phyloP scores from a whole-genome alignment of 306 rosid species.

The Sechiopsis laciniata region DNA sequence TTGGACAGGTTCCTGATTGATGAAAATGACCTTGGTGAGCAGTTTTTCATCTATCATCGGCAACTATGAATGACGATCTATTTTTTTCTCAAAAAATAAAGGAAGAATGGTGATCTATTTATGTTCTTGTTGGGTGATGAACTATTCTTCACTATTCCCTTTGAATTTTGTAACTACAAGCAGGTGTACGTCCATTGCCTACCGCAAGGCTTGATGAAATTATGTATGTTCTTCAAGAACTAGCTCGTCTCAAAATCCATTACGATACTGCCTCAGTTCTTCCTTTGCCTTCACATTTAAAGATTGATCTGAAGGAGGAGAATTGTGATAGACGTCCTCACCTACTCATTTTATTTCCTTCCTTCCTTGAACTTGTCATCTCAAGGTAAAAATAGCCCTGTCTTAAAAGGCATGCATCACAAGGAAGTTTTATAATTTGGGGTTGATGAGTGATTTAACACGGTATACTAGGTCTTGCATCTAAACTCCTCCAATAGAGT shows the following conservation, averaged over 20 bases:
- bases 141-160: background rate
- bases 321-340: constrained; percentile 48
- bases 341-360: constrained; percentile 74
- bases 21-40: constrained; percentile 69
- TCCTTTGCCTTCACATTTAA: constrained; percentile 51
- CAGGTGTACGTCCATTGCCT: constrained; percentile 75
- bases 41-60: background rate
- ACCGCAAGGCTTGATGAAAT: constrained; percentile 82
- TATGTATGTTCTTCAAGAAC: constrained; percentile 61
- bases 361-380: constrained; percentile 71
- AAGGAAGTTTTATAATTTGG: background rate
- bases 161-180: constrained; percentile 25
- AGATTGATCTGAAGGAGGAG: constrained; percentile 41
- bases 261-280: constrained; percentile 54
- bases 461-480: no score
- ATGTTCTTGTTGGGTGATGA: background rate
- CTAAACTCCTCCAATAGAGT: no score
- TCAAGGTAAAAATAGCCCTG: constrained; percentile 52
- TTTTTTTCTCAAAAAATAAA: background rate
- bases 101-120: background rate
- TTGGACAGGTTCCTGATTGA: constrained; percentile 64
- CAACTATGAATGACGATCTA: background rate
- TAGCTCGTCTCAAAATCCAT: constrained; percentile 59
- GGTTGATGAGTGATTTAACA: no score
- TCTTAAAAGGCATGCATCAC: background rate